Percentiles rank a stretch among this genome's conserved stretches.
These are phyloP conservation scores for Saturnispora halmiae DNA, from an alignment of 805 yeast species.

Conservation along the genomic window DNA sequence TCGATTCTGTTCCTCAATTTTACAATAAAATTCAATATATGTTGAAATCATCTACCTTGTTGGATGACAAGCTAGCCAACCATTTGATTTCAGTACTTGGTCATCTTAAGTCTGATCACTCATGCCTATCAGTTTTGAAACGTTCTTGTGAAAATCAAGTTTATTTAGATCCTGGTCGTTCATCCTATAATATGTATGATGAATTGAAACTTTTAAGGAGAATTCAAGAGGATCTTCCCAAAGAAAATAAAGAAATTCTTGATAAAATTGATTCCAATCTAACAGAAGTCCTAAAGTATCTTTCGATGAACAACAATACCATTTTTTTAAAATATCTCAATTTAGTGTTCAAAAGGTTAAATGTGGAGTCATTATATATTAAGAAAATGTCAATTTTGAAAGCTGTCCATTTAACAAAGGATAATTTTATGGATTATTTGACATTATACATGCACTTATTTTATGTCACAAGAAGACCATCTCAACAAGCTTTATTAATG, in stretches of 20 bases:
- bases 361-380: constrained; percentile 30
- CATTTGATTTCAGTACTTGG: constrained; percentile 14
- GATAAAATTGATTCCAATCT: constrained; percentile 31
- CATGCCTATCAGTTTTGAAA: constrained; percentile 10
- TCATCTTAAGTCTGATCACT: constrained; percentile 18
- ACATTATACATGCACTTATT: constrained; percentile 32
- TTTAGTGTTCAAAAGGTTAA: constrained; percentile 23
- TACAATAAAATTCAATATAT: constrained; percentile 9
- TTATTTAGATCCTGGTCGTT: constrained; percentile 2
- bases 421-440: constrained; percentile 30
- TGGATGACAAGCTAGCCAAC: constrained; percentile 10
- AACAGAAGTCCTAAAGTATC: constrained; percentile 34
- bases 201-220: constrained; percentile 3
- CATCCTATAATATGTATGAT: constrained; percentile 5
- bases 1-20: constrained; percentile 10
- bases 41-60: constrained; percentile 11
- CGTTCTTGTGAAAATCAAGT: constrained; percentile 2
- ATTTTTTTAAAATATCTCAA: constrained; percentile 33
- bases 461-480: constrained; percentile 32
- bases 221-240: constrained; percentile 4
- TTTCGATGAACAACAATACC: constrained; percentile 43
- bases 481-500: constrained; percentile 38
- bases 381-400: constrained; percentile 40
- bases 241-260: constrained; percentile 17
- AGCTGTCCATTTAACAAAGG: constrained; percentile 33